Conservation (phyloP, 352 stramenopile genomes). For the Phytopythium boreale region DNA sequence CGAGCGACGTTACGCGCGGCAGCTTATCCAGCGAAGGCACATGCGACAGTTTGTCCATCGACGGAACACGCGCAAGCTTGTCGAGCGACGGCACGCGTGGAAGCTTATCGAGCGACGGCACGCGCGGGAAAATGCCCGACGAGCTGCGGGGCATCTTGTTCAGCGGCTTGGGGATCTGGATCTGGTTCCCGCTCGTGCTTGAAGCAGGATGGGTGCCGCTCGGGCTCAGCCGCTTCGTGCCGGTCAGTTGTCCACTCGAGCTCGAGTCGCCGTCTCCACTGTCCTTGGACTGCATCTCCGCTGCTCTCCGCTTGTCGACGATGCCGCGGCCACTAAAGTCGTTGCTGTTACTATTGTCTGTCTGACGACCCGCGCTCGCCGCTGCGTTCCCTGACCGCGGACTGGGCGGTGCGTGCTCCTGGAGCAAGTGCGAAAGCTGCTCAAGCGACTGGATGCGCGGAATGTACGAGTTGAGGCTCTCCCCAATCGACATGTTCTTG, state of each 20-base stretch:
- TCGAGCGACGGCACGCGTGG: conserved; percentile 50
- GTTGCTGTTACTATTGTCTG: neutral
- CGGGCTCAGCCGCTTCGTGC: conserved; percentile 45
- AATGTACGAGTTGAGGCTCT: conserved; percentile 69
- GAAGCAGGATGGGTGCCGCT: conserved; percentile 17
- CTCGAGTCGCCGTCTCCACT: conserved; percentile 22
- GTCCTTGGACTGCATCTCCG: conserved; percentile 34
- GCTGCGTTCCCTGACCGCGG: conserved; percentile 18
- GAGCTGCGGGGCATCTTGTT: conserved; percentile 79
- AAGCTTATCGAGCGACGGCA: conserved; percentile 72
- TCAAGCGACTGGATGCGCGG: conserved; percentile 77
- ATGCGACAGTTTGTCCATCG: conserved; percentile 66
- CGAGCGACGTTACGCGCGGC: conserved; percentile 60
- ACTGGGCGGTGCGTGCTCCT: conserved; percentile 60
- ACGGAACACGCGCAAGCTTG: conserved; percentile 63
- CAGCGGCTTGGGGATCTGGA: conserved; percentile 69
- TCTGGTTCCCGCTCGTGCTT: conserved; percentile 50
- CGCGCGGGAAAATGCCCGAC: conserved; percentile 76
- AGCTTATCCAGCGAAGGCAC: conserved; percentile 74
- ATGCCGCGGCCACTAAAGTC: neutral
- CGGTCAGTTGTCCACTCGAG: conserved; percentile 12
- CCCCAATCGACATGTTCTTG: conserved; percentile 60
- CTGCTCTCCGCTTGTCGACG: conserved; percentile 15
- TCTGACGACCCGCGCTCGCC: neutral
- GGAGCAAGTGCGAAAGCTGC: conserved; percentile 64